phyloP scores from a whole-genome alignment of 2,329 filamentous ascomycete species.

The Arachnomyces sp. region DNA sequence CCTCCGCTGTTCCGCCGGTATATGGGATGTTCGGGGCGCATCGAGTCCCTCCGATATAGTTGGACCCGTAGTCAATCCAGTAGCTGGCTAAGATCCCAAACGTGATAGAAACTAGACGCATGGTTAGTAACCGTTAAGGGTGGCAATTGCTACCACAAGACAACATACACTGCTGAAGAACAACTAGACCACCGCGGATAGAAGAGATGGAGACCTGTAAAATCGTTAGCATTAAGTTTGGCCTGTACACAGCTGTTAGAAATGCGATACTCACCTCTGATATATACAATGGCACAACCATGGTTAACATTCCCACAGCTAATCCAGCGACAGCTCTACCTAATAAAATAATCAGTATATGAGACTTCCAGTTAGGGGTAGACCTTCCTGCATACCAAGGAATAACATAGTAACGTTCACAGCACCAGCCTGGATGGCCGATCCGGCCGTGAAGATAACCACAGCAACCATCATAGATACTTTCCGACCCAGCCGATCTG shows the following conservation, averaged over 20 bases:
- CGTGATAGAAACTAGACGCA: slow-evolving; percentile 36
- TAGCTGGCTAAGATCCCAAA: slow-evolving; percentile 31
- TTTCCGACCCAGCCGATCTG: slow-evolving; percentile 45
- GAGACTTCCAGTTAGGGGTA: slow-evolving; percentile 14
- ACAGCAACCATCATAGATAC: slow-evolving; percentile 45
- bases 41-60: slow-evolving; percentile 36
- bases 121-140: neutral
- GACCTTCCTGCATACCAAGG: slow-evolving; percentile 38
- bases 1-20: slow-evolving; percentile 33
- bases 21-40: slow-evolving; percentile 44
- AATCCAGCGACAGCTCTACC: slow-evolving; percentile 40
- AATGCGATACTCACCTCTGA: slow-evolving; percentile 34
- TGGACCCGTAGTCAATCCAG: slow-evolving; percentile 38
- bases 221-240: slow-evolving; percentile 1
- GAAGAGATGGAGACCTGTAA: slow-evolving; percentile 36
- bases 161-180: slow-evolving; percentile 29
- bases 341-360: slow-evolving; percentile 1
- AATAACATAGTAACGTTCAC: slow-evolving; percentile 35
- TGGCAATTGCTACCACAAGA: neutral
- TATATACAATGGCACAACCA: slow-evolving; percentile 47
- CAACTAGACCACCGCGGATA: slow-evolving; percentile 30
- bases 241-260: neutral
- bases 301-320: slow-evolving; percentile 35
- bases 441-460: slow-evolving; percentile 45
- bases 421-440: slow-evolving; percentile 39